Evolutionary conservation across 129 eudicot genomes (phyloP).

Genomic region (Flaveria sonorensis): DNA sequence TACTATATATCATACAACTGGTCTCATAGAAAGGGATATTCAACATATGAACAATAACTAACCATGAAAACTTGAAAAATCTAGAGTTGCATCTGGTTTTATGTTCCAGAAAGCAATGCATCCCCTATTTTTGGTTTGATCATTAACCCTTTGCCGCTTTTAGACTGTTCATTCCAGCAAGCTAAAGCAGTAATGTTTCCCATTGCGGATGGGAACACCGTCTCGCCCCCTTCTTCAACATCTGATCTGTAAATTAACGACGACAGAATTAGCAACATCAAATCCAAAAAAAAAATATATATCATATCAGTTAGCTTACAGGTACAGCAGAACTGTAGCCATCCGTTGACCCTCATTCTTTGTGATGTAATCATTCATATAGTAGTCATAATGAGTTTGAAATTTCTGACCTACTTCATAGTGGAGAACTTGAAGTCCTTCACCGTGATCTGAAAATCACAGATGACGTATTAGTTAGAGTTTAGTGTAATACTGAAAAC

Average conservation of each 20-base stretch:
- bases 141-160: conserved; percentile 72
- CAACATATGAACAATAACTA: conserved; percentile 19
- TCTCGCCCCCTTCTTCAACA: conserved; percentile 98
- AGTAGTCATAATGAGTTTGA: conserved; percentile 73
- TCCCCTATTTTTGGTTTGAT: no score
- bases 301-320: conserved; percentile 45
- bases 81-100: conserved; percentile 71
- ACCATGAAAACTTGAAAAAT: conserved; percentile 75
- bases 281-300: not conserved
- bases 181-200: conserved; percentile 71
- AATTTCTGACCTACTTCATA: conserved; percentile 89
- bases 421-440: conserved; percentile 81
- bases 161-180: conserved; percentile 66
- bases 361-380: conserved; percentile 57
- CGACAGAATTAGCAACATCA: not conserved
- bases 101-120: conserved; percentile 86
- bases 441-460: conserved; percentile 65
- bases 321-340: conserved; percentile 89
- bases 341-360: conserved; percentile 40
- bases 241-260: conserved; percentile 60
- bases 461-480: no score
- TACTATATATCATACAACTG: not conserved
- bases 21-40: not conserved
- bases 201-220: conserved; percentile 81
- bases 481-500: no score